Evolutionary conservation across 2,329 filamentous ascomycete genomes (phyloP).

Genomic region (Colletotrichum endophyticum): DNA sequence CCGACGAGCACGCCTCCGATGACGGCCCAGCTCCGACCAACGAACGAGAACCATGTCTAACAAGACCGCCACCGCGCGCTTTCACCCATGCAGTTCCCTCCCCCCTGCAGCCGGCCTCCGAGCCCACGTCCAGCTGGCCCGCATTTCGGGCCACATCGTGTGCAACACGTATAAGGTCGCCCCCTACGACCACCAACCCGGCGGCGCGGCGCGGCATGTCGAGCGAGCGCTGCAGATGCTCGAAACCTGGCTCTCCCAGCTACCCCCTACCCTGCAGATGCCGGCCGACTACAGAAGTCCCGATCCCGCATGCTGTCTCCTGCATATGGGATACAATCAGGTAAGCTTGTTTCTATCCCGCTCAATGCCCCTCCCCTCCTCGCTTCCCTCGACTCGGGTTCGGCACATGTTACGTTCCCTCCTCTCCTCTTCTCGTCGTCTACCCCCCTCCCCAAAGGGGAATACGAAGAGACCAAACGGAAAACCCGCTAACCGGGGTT

Average conservation of each 20-base stretch:
- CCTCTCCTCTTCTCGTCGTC: not conserved
- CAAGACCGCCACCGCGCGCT: not conserved
- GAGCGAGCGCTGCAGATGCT: conserved; percentile 46
- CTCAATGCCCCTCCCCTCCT: conserved; percentile 23
- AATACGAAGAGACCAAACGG: not conserved
- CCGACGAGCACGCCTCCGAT: not conserved
- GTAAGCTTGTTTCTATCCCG: conserved; percentile 5
- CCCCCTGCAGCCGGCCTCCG: conserved; percentile 47
- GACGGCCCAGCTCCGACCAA: not conserved
- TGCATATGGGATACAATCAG: conserved; percentile 55
- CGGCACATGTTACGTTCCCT: not conserved
- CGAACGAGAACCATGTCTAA: not conserved
- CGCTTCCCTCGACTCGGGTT: conserved; percentile 22
- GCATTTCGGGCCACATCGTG: conserved; percentile 53
- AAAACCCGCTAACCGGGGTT: not conserved
- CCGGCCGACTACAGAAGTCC: conserved; percentile 35
- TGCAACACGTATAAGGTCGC: conserved; percentile 50
- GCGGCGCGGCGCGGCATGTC: conserved; percentile 34
- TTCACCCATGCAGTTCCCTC: conserved; percentile 36
- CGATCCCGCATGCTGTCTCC: conserved; percentile 46
- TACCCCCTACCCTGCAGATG: conserved; percentile 43
- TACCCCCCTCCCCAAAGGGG: not conserved
- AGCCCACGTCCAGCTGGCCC: conserved; percentile 51
- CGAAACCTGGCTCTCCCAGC: conserved; percentile 41
- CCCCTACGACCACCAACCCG: conserved; percentile 28